These are phyloP conservation scores for Leccinum variicolor DNA, from an alignment of 768 basidiomycete genomes.

Conservation along the genomic window DNA sequence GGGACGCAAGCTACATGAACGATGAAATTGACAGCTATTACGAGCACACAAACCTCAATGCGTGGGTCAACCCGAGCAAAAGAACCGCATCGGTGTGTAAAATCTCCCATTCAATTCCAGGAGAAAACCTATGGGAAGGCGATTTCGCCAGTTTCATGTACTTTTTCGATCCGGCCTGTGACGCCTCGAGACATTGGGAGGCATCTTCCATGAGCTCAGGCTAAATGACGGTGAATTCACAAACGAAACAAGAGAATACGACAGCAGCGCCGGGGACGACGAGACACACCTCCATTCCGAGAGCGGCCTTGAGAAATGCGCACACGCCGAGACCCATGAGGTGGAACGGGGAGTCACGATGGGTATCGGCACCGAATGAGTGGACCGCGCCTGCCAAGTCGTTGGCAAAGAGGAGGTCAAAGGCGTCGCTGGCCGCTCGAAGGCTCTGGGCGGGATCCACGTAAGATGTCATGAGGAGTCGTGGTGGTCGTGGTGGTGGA, in stretches of 20 bases:
- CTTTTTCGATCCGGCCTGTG: constrained; percentile 61
- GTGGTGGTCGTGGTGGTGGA: neutral
- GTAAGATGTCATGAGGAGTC: neutral
- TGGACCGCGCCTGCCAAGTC: constrained; percentile 53
- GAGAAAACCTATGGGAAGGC: constrained; percentile 42
- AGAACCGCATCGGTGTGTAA: constrained; percentile 71
- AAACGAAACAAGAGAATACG: neutral
- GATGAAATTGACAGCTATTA: neutral
- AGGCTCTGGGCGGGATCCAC: constrained; percentile 31
- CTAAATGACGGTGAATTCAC: constrained; percentile 30
- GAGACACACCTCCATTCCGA: constrained; percentile 69
- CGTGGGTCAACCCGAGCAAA: constrained; percentile 66
- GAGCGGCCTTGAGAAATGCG: constrained; percentile 71
- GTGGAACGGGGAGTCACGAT: constrained; percentile 63
- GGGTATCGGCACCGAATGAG: constrained; percentile 35
- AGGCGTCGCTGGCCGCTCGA: constrained; percentile 45
- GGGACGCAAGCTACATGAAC: neutral
- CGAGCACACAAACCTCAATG: constrained; percentile 52
- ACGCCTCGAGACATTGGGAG: constrained; percentile 46
- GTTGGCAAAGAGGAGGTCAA: constrained; percentile 68
- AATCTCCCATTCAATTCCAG: constrained; percentile 76
- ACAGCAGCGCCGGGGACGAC: neutral
- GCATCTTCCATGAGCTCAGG: constrained; percentile 64
- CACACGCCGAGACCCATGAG: constrained; percentile 68
- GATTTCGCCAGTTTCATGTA: constrained; percentile 39